Conservation (phyloP, 2,329 filamentous ascomycete species). For the Venturia aucupariae region DNA sequence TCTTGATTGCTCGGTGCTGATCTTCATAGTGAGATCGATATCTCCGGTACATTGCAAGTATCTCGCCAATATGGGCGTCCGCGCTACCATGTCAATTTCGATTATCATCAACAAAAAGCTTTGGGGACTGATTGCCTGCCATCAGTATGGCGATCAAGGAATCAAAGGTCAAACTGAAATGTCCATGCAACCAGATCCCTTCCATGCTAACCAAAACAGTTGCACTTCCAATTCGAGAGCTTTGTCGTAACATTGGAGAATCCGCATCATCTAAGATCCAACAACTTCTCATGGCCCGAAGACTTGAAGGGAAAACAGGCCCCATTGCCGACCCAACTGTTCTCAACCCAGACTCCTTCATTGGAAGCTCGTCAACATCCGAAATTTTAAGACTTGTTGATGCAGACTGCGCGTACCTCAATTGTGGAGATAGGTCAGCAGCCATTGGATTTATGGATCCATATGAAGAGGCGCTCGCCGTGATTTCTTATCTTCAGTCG, state of each 20-base stretch:
- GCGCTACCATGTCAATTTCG: constrained; percentile 6
- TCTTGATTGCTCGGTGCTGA: neutral
- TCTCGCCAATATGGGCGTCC: constrained; percentile 7
- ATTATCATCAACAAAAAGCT: neutral
- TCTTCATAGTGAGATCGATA: neutral
- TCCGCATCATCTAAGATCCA: neutral
- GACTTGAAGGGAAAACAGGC: neutral
- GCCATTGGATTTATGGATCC: neutral
- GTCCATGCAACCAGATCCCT: neutral
- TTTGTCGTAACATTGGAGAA: constrained; percentile 1
- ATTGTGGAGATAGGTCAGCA: neutral
- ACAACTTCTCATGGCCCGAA: neutral
- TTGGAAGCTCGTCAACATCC: neutral
- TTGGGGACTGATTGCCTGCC: constrained; percentile 4
- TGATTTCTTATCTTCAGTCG: neutral
- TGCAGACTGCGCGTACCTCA: neutral
- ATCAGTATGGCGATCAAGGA: neutral
- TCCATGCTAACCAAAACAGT: neutral
- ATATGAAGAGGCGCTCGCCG: neutral
- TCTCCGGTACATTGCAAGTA: constrained; percentile 8
- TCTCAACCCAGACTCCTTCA: neutral
- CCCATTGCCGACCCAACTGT: neutral
- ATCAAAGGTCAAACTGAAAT: neutral
- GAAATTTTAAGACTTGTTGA: neutral
- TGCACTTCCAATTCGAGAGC: neutral